Conservation (phyloP, 1,139 yeast genomes). For the Geotrichum citri-aurantii region DNA sequence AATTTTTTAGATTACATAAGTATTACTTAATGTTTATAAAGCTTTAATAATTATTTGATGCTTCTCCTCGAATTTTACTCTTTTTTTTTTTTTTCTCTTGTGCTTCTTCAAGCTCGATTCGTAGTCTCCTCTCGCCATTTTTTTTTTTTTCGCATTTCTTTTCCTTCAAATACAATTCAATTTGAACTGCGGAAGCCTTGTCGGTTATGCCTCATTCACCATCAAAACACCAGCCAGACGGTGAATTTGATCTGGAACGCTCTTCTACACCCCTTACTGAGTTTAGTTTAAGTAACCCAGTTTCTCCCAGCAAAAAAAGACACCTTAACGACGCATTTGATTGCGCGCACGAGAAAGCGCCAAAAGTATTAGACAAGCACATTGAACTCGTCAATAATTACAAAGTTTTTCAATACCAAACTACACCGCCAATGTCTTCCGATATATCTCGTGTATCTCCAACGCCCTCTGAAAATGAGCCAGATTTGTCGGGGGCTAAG, state of each 20-base stretch:
- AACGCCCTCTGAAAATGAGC: background rate
- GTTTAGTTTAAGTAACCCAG: background rate
- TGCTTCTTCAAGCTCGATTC: background rate
- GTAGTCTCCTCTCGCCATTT: background rate
- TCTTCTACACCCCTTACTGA: background rate
- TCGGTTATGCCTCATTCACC: background rate
- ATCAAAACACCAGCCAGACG: background rate
- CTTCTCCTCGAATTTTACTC: background rate
- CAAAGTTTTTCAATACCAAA: background rate
- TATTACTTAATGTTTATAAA: background rate
- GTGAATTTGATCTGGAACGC: background rate
- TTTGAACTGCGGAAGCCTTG: background rate
- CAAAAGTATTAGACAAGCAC: background rate
- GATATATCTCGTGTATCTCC: background rate
- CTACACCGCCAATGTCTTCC: background rate
- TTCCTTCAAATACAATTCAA: background rate
- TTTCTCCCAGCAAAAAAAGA: background rate
- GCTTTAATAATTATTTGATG: background rate
- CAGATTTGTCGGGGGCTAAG: constrained; percentile 7
- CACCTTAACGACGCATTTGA: background rate
- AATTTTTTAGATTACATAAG: too few species aligned
- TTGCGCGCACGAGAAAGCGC: background rate
- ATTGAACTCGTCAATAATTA: background rate
- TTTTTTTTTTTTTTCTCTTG: background rate
- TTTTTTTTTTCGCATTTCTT: background rate